phyloP scores from a whole-genome alignment of 331 rosid genomes.

The Quercus phellos region DNA sequence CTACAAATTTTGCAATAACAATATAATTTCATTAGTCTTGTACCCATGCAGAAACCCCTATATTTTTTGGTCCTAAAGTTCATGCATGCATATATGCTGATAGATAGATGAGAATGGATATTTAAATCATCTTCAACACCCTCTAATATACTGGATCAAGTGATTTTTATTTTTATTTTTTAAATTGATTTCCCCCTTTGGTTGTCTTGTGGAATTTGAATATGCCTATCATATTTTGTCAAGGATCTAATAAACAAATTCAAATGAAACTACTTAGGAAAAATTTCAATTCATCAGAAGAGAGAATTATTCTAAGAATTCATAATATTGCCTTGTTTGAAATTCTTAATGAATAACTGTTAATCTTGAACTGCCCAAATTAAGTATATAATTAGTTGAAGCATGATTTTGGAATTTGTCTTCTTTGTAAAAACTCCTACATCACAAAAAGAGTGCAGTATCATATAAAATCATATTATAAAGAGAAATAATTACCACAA shows the following conservation, averaged over 20 bases:
- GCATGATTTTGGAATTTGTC: no score
- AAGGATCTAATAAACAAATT: background rate
- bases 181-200: background rate
- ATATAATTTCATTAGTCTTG: background rate
- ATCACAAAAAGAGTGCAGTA: background rate
- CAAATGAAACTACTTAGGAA: background rate
- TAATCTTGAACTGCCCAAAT: background rate
- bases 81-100: background rate
- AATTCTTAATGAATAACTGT: background rate
- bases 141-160: no score
- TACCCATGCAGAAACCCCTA: background rate
- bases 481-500: conserved; percentile 50
- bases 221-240: background rate
- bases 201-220: background rate
- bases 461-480: conserved; percentile 10
- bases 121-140: no score
- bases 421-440: background rate
- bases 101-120: background rate
- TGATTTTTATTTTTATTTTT: no score
- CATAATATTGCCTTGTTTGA: background rate
- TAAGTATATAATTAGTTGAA: no score
- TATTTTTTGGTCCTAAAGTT: background rate
- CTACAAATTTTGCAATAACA: background rate
- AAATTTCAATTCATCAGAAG: no score
- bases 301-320: background rate